A percentile compares a stretch with the other conserved stretches of the same genome.
phyloP scores from a whole-genome alignment of 2,329 filamentous ascomycete species.

The Ceratocystis harringtonii region DNA sequence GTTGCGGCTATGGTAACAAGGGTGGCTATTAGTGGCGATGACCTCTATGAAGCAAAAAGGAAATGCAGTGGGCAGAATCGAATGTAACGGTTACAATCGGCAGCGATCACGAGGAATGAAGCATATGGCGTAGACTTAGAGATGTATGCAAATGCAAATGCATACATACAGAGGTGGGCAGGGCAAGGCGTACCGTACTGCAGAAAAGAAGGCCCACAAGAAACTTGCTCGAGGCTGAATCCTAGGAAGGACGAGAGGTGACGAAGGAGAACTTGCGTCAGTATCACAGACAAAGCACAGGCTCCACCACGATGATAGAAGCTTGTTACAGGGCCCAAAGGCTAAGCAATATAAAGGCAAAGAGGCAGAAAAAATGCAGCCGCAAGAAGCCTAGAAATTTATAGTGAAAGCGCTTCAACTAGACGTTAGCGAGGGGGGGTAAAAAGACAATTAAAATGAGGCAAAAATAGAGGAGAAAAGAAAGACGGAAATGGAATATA shows the following conservation, averaged over 20 bases:
- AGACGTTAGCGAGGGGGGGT: neutral
- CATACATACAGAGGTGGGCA: neutral
- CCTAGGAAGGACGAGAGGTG: neutral
- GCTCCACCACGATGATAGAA: constrained; percentile 2
- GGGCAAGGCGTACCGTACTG: neutral
- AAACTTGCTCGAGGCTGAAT: neutral
- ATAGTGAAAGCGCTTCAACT: neutral
- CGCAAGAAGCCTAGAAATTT: neutral
- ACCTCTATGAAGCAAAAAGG: neutral
- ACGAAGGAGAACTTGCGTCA: neutral
- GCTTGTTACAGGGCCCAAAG: neutral
- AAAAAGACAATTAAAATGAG: neutral
- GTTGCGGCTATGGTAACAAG: neutral
- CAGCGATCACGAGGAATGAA: neutral
- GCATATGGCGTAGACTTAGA: too few relatives aligned
- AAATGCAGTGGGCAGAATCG: neutral
- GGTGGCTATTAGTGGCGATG: neutral
- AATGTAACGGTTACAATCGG: neutral
- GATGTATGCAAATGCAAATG: neutral
- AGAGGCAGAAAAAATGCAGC: neutral
- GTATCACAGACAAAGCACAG: neutral
- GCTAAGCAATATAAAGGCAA: neutral
- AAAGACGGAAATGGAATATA: neutral
- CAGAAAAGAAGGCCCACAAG: neutral
- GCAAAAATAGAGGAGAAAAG: neutral